phyloP scores from a whole-genome alignment of 2,329 filamentous ascomycete species.

The Juglanconis juglandina region DNA sequence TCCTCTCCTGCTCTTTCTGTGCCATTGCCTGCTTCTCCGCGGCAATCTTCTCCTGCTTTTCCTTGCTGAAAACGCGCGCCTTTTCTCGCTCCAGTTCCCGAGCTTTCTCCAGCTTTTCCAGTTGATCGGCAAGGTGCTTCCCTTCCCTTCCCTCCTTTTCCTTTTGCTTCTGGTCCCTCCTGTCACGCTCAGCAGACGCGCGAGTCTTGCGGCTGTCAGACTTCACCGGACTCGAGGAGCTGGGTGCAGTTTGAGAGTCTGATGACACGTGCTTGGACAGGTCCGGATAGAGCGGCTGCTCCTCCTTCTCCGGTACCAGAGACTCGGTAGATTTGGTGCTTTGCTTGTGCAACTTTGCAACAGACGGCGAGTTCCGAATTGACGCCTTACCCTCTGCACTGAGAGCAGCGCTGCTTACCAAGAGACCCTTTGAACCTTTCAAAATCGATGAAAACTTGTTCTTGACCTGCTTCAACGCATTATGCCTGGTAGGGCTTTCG shows the following conservation, averaged over 20 bases:
- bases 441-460: conserved; percentile 88
- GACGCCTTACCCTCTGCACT: conserved; percentile 61
- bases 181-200: conserved; percentile 59
- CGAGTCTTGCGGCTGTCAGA: conserved; percentile 48
- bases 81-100: conserved; percentile 70
- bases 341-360: conserved; percentile 42
- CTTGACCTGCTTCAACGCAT: conserved; percentile 76
- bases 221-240: conserved; percentile 41
- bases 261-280: conserved; percentile 36
- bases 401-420: conserved; percentile 69
- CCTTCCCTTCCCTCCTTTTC: conserved; percentile 60
- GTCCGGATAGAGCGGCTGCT: conserved; percentile 44
- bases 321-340: conserved; percentile 47
- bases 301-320: conserved; percentile 29
- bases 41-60: conserved; percentile 49
- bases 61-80: conserved; percentile 55
- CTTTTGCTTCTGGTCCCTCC: conserved; percentile 59
- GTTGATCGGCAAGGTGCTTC: conserved; percentile 57
- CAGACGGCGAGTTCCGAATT: conserved; percentile 50
- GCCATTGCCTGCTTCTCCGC: conserved; percentile 49
- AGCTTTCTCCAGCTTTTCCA: conserved; percentile 62
- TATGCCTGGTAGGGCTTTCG: conserved; percentile 59
- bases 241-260: conserved; percentile 28
- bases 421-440: conserved; percentile 79
- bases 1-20: conserved; percentile 51